phyloP scores from a whole-genome alignment of 2,329 filamentous ascomycete genomes.

The Chaetomium sp. region DNA sequence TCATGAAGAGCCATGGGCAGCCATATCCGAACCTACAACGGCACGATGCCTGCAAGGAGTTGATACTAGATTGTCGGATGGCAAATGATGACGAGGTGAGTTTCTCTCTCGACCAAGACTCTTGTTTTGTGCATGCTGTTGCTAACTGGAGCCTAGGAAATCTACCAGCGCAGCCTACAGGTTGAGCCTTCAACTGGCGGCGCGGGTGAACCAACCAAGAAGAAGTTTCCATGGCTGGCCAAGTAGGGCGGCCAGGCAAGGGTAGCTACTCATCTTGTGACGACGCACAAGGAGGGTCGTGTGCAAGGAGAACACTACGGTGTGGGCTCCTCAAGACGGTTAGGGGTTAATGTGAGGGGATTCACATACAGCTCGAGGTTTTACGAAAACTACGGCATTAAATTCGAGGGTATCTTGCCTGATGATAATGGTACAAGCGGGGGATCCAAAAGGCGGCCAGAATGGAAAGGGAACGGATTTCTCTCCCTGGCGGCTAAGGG shows the following conservation, averaged over 20 bases:
- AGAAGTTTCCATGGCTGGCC: constrained; percentile 68
- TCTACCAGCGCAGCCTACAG: constrained; percentile 63
- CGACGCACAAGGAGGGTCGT: neutral
- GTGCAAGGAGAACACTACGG: neutral
- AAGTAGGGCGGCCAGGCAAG: constrained; percentile 39
- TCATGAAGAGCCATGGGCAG: constrained; percentile 88
- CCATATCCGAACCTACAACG: constrained; percentile 73
- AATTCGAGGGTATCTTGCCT: neutral
- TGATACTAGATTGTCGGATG: constrained; percentile 82
- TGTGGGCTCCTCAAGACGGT: neutral
- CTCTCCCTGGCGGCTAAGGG: too few species aligned
- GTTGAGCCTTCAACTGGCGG: constrained; percentile 56
- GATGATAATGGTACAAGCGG: constrained; percentile 13
- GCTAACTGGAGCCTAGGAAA: constrained; percentile 50
- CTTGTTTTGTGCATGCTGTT: constrained; percentile 16
- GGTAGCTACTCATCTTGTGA: neutral
- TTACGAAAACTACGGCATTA: neutral
- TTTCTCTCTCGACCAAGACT: constrained; percentile 24
- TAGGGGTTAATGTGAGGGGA: neutral
- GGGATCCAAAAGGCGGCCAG: constrained; percentile 3
- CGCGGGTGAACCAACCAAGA: constrained; percentile 55
- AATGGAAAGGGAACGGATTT: neutral
- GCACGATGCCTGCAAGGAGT: constrained; percentile 69
- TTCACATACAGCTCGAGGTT: neutral
- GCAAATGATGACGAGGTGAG: constrained; percentile 85